phyloP scores from a whole-genome alignment of 371 early-diverging fungal genomes.

The Apophysomyces elegans region DNA sequence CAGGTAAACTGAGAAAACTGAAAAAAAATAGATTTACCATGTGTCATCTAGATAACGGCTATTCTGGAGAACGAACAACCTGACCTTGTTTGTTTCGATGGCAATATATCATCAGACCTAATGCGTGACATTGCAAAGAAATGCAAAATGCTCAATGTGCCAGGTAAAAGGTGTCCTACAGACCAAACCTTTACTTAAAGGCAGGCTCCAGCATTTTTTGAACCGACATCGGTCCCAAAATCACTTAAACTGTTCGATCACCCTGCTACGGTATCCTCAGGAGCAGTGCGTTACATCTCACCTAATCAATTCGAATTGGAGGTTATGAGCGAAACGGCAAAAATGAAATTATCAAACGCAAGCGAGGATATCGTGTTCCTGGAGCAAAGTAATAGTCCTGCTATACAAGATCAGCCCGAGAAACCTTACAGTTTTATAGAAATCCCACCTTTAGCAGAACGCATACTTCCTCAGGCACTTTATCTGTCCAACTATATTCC shows the following conservation, averaged over 20 bases:
- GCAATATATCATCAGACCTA: slow-evolving; percentile 59
- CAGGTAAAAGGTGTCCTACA: slow-evolving; percentile 24
- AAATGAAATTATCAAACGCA: slow-evolving; percentile 5
- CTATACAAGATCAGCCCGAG: background rate
- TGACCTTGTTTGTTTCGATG: slow-evolving; percentile 73
- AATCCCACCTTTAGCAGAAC: slow-evolving; percentile 22
- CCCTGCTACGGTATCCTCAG: slow-evolving; percentile 17
- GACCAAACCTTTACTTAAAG: background rate
- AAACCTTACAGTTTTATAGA: background rate
- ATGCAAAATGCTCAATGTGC: slow-evolving; percentile 36
- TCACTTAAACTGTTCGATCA: slow-evolving; percentile 61
- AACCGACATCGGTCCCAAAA: slow-evolving; percentile 92
- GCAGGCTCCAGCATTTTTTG: slow-evolving; percentile 67
- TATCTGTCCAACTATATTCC: slow-evolving; percentile 48
- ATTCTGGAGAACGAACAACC: slow-evolving; percentile 39
- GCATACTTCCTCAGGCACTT: slow-evolving; percentile 28
- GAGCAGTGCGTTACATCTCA: slow-evolving; percentile 54
- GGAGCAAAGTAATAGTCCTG: background rate
- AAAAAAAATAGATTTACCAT: background rate
- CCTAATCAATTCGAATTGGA: slow-evolving; percentile 73
- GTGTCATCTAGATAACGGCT: slow-evolving; percentile 29
- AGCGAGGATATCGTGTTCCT: background rate
- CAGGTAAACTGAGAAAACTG: slow-evolving; percentile 32
- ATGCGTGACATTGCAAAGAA: slow-evolving; percentile 46
- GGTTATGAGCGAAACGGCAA: slow-evolving; percentile 63